Conservation (phyloP, 108 stramenopile genomes). For the Parmales sp. region DNA sequence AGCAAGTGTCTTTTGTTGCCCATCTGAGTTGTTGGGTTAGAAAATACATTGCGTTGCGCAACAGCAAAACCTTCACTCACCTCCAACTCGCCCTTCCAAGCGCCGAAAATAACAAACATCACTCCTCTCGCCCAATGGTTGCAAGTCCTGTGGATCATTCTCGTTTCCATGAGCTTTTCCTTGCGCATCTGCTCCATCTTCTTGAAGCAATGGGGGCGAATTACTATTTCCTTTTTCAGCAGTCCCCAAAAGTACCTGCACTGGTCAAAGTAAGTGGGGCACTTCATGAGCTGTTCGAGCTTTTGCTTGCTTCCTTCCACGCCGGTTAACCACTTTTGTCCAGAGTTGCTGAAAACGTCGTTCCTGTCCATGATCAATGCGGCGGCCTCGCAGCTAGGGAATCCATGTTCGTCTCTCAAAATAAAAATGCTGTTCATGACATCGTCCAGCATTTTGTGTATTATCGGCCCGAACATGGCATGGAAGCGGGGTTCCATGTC, state of each 20-base stretch:
- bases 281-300: background rate
- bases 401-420: background rate
- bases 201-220: background rate
- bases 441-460: constrained; percentile 5
- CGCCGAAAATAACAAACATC: background rate
- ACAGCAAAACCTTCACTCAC: no score
- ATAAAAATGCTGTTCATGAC: background rate
- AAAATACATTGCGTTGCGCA: no score
- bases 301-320: background rate
- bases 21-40: no score
- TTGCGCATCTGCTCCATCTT: constrained; percentile 6
- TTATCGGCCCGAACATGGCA: background rate
- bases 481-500: background rate
- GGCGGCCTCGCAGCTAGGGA: background rate
- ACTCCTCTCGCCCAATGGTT: constrained; percentile 1
- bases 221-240: background rate
- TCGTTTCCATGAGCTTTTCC: constrained; percentile 6
- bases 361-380: background rate
- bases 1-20: background rate
- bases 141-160: background rate
- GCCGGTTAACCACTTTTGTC: background rate
- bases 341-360: background rate
- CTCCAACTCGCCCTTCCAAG: constrained; percentile 2
- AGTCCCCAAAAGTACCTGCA: background rate
- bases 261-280: constrained; percentile 8